Evolutionary conservation across 352 stramenopile genomes (phyloP), one percentile per base, ranked within the genome.

Genomic region (Phytophthora aleatoria): DNA sequence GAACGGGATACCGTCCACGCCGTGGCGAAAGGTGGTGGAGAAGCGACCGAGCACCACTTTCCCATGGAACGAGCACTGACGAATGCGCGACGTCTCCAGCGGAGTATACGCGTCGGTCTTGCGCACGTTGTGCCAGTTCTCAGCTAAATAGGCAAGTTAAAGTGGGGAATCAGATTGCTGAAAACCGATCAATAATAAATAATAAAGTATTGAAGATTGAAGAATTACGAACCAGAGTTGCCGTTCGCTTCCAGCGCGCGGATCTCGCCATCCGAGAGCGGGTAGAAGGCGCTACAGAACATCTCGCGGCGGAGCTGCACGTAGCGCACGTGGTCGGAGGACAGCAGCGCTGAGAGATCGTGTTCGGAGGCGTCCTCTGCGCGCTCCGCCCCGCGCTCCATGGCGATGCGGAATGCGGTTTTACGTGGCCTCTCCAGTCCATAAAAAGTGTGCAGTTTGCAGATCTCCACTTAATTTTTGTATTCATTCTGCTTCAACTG

Each of bases 41-140:
- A 92, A 92, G 20, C 31, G 35, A 16, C 87, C 87, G 15, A 96
- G 72, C 33, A 77, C 75, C 11, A 96, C 83, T 35, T 61, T 42
- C 3, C 83, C 85, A 41, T 89, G 77, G 71, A 96, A 94, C 8
- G 72, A 63, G 44, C 83, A 93, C 60, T 83, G 71, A n/a, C 74
- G 86, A 24, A 96, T 73, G 38, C 69, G 78, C 16, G 59, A 60
- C 15, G 72, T 68, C 30, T 72, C 51, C 5, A 91, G 42, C 4
- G 35, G 33, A 16, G 31, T 31, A 10, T 69, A n/a, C 28, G 43
- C 41, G 2, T 53, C 28, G 13, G 60, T 82, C 60, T 90, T 91
- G 57, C 69, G 53, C 30, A 95, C 81, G 2, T 64, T 50, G 0
- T 43, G 26, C 87, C 87, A 95, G 67, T 87, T 57, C n/a, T 87